phyloP scores from a whole-genome alignment of 2,329 filamentous ascomycete genomes.

The Blastomyces emzantsi region DNA sequence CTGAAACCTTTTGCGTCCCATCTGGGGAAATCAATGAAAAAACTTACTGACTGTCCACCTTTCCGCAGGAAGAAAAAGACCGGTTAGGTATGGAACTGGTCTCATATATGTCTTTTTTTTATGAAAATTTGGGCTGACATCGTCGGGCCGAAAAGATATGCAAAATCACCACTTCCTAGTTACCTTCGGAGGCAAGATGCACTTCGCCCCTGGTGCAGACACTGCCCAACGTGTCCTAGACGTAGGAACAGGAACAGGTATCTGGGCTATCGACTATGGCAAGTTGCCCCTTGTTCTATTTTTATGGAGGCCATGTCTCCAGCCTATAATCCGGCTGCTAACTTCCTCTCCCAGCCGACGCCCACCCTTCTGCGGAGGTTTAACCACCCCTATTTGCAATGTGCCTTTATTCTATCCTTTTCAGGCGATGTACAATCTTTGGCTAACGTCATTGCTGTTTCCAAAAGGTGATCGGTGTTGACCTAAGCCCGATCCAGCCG shows the following conservation, averaged over 20 bases:
- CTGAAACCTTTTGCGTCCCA: neutral
- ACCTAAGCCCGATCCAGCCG: conserved; percentile 23
- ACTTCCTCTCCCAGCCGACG: conserved; percentile 6
- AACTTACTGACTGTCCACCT: neutral
- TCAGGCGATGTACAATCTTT: neutral
- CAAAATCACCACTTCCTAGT: conserved; percentile 25
- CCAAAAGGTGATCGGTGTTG: conserved; percentile 19
- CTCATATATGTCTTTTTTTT: neutral
- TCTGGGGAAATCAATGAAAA: neutral
- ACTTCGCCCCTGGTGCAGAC: conserved; percentile 23
- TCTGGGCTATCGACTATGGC: conserved; percentile 31
- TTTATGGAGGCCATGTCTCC: conserved; percentile 20
- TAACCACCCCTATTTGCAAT: neutral
- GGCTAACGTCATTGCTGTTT: neutral
- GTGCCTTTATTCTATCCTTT: neutral
- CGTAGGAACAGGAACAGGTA: conserved; percentile 32
- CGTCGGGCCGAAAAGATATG: conserved; percentile 5
- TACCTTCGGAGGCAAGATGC: conserved; percentile 21
- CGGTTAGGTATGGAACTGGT: neutral
- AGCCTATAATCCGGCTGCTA: neutral
- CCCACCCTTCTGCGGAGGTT: conserved; percentile 9
- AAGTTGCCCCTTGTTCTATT: conserved; percentile 17
- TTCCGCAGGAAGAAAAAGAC: neutral
- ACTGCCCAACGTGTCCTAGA: conserved; percentile 22
- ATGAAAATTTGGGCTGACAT: neutral